A percentile compares a stretch with the other conserved stretches of the same genome.
Conservation (phyloP, 768 basidiomycete genomes). For the Trametes sanguinea region DNA sequence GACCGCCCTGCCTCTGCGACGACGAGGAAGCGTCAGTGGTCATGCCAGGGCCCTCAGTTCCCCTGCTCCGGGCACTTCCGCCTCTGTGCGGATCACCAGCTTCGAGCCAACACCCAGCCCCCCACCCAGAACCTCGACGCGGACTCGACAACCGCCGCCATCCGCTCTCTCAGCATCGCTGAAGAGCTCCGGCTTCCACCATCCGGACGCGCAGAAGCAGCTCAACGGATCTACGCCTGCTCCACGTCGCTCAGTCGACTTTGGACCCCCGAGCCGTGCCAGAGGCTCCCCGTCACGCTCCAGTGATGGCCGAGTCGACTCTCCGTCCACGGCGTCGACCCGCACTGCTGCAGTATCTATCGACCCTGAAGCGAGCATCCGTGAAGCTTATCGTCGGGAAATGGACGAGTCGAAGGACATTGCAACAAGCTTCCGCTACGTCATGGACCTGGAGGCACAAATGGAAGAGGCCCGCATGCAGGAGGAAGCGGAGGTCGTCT, state of each 20-base stretch:
- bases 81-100: conserved; percentile 46
- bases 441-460: conserved; percentile 46
- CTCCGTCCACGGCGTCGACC: conserved; percentile 30
- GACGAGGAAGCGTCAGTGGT: conserved; percentile 17
- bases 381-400: conserved; percentile 46
- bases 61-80: conserved; percentile 14
- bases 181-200: conserved; percentile 57
- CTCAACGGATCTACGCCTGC: conserved; percentile 17
- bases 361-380: conserved; percentile 28
- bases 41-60: conserved; percentile 11
- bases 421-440: conserved; percentile 50
- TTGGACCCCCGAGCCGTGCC: neutral
- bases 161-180: conserved; percentile 77
- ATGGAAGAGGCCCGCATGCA: conserved; percentile 29
- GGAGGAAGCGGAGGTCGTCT: conserved; percentile 16
- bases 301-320: conserved; percentile 20
- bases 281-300: conserved; percentile 17
- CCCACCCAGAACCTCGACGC: conserved; percentile 34
- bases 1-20: conserved; percentile 4
- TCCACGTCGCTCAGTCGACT: conserved; percentile 5
- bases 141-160: conserved; percentile 20
- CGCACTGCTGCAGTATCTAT: conserved; percentile 26
- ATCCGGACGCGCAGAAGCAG: conserved; percentile 42
- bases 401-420: conserved; percentile 50
- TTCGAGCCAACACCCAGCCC: conserved; percentile 55